Base-by-base conservation (phyloP, 441 rosid species). In the Populus hybrid region DNA sequence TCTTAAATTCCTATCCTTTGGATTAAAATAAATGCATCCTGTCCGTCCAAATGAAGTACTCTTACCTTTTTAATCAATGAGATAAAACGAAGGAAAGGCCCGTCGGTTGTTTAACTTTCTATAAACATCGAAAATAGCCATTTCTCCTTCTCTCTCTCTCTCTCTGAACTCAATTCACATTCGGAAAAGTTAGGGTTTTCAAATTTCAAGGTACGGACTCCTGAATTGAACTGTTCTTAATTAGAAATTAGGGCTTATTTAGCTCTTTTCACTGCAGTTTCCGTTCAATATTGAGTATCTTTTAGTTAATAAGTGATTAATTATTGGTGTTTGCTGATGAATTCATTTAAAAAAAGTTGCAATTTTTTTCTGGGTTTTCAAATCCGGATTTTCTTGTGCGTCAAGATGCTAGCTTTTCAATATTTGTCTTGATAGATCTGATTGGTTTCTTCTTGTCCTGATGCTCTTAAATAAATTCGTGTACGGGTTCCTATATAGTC, bases 11-110 rank as follows among this genome's bases (percentile, higher is more conserved):
- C 3, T 16, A 61, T 9, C 77, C 79, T 59, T 82, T 68, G 72
- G 84, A 82, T 82, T 67, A 72, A 38, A 34, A 23, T 1, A 38
- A 82, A 42, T 69, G 8, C 16, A 82, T 75, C 77, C n/a, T 63
- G 23, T 30, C 84, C 84, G 78, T 82, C 73, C 38, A 69, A 57
- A 57, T 35, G 35, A 70, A 67, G 24, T 5, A 26, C 2, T 38
- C 26, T 63, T 50, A 61, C 69, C 42, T 14, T 65, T 26, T 75
- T 11, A 36, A 24, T 64, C 32, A 24, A 6, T 18, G 38, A 28
- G 24, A 34, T 34, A 18, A 46, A 42, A 18, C 20, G 0, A 59
- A 38, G 59, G 24, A 34, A 8, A 6, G 10, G 3, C 34, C 38
- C 10, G 11, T 68, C 59, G 65, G 36, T 34, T 66, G 20, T 16